Evolutionary conservation across 257 asterid genomes (phyloP).

Genomic region (Paraleonurus japonicus): DNA sequence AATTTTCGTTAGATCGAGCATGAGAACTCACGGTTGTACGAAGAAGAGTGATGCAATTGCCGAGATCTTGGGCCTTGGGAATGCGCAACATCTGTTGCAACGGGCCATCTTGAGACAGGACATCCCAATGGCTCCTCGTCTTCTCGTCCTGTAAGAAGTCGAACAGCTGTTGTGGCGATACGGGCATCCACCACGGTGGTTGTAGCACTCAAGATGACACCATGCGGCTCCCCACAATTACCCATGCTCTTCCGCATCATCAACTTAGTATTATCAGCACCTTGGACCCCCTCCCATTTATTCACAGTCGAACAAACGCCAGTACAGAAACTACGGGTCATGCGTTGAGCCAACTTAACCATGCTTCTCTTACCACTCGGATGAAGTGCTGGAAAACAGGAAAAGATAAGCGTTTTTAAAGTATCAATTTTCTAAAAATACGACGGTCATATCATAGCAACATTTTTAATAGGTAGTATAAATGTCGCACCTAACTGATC

Average conservation of each 20-base stretch:
- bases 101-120: conserved; percentile 60
- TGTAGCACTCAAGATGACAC: conserved; percentile 73
- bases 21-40: conserved; percentile 58
- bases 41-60: conserved; percentile 56
- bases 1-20: neutral
- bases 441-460: neutral
- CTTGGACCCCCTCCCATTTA: conserved; percentile 72
- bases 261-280: conserved; percentile 48
- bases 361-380: conserved; percentile 58
- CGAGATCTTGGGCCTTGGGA: conserved; percentile 63
- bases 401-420: neutral
- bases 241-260: conserved; percentile 61
- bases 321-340: conserved; percentile 65
- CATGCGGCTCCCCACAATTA: conserved; percentile 69
- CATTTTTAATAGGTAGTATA: neutral
- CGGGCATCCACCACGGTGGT: conserved; percentile 70
- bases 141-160: conserved; percentile 66
- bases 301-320: conserved; percentile 65
- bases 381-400: conserved; percentile 39
- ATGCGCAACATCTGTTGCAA: conserved; percentile 57
- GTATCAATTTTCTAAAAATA: too few relatives aligned
- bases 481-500: conserved; percentile 51
- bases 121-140: conserved; percentile 70
- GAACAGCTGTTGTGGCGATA: conserved; percentile 44
- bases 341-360: conserved; percentile 67